Evolutionary conservation across 768 basidiomycete genomes (phyloP).

Genomic region (Coprinellus aureogranulatus): DNA sequence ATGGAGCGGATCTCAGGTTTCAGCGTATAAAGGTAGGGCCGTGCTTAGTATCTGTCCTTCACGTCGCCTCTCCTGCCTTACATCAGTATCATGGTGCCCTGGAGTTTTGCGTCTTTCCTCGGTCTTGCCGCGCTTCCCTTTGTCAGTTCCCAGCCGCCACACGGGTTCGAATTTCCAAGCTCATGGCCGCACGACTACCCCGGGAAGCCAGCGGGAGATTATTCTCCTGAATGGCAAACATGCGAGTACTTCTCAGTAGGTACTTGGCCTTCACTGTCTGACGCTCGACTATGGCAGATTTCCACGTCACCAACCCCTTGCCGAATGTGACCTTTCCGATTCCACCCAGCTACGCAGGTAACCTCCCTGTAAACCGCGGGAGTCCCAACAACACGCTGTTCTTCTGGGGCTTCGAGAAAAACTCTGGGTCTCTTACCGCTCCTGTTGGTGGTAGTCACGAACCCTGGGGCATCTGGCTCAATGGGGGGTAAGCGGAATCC

Average conservation of each 20-base stretch:
- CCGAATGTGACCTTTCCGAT: constrained; percentile 61
- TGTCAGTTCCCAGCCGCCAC: constrained; percentile 16
- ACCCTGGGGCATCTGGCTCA: constrained; percentile 75
- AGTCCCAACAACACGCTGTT: constrained; percentile 65
- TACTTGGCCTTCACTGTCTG: constrained; percentile 26
- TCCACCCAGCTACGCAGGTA: constrained; percentile 58
- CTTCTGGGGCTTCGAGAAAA: constrained; percentile 62
- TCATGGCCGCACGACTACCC: constrained; percentile 50
- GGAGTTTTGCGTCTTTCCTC: neutral
- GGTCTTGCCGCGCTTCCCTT: constrained; percentile 18
- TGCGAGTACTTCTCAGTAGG: too few species aligned
- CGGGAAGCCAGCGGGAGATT: constrained; percentile 44
- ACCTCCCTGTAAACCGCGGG: constrained; percentile 56
- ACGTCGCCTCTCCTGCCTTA: too few species aligned
- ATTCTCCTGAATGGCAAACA: constrained; percentile 58
- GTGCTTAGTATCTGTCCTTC: too few species aligned
- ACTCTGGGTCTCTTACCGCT: constrained; percentile 52
- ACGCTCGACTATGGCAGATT: constrained; percentile 40
- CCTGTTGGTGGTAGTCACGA: constrained; percentile 34
- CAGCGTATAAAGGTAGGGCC: too few species aligned
- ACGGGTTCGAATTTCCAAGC: constrained; percentile 32
- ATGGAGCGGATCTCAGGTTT: too few species aligned
- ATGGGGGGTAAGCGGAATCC: constrained; percentile 54
- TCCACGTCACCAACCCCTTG: constrained; percentile 51
- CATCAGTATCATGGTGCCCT: too few species aligned